Percentiles rank a stretch among this genome's conserved stretches.
phyloP scores from a whole-genome alignment of 2,329 filamentous ascomycete species.

The Alternaria panax region DNA sequence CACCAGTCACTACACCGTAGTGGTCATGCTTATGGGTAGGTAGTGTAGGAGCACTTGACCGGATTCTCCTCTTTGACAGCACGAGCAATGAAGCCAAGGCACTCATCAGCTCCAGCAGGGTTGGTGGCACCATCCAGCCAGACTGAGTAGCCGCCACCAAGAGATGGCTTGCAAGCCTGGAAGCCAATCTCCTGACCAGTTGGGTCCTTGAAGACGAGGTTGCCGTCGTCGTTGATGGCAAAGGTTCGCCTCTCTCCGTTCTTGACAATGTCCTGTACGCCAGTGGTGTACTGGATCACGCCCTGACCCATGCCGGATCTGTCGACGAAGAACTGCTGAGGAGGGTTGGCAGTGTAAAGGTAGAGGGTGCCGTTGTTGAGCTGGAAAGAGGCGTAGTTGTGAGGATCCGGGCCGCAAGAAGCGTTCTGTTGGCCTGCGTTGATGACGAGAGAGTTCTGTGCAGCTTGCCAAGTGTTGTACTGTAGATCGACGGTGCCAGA shows the following conservation, averaged over 20 bases:
- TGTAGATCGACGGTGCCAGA: constrained; percentile 59
- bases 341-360: constrained; percentile 57
- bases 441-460: constrained; percentile 55
- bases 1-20: not conserved
- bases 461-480: constrained; percentile 56
- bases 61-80: constrained; percentile 28
- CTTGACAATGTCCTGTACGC: constrained; percentile 48
- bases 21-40: not conserved
- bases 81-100: constrained; percentile 43
- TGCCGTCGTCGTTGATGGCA: constrained; percentile 52
- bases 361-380: constrained; percentile 54
- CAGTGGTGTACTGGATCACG: constrained; percentile 61
- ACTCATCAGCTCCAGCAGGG: constrained; percentile 44
- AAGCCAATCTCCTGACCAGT: constrained; percentile 49
- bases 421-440: constrained; percentile 56
- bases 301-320: constrained; percentile 67
- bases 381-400: constrained; percentile 59
- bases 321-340: constrained; percentile 63
- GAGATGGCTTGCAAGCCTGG: constrained; percentile 62
- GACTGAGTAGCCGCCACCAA: constrained; percentile 49
- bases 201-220: constrained; percentile 55
- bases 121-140: constrained; percentile 30
- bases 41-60: constrained; percentile 32
- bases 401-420: constrained; percentile 51
- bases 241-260: constrained; percentile 60